Evolutionary conservation across 202 grass and related monocot species (phyloP).

Genomic region (Panicum virgatum): DNA sequence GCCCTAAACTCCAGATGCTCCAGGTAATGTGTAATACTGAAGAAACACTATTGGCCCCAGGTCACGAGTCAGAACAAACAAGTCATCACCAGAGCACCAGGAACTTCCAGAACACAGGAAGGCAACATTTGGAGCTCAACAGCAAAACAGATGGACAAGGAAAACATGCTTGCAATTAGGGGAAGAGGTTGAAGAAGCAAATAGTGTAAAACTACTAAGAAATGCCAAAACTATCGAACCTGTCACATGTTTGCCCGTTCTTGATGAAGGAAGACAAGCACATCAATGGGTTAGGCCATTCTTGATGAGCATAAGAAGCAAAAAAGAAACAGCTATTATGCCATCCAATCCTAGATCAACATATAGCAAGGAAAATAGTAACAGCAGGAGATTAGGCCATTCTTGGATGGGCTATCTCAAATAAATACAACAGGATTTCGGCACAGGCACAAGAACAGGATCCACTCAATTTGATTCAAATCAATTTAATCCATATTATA

Average conservation of each 20-base stretch:
- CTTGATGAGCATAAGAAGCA: background rate
- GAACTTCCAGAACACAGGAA: slow-evolving; percentile 15
- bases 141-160: background rate
- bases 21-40: slow-evolving; percentile 17
- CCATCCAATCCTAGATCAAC: background rate
- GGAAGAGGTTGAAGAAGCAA: background rate
- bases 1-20: slow-evolving; percentile 20
- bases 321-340: background rate
- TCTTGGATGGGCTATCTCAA: background rate
- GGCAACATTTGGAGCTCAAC: background rate
- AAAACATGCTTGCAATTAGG: background rate
- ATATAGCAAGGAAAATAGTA: background rate
- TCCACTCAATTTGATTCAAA: slow-evolving; percentile 35
- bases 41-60: slow-evolving; percentile 19
- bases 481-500: slow-evolving; percentile 55
- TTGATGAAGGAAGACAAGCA: background rate
- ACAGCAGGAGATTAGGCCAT: background rate
- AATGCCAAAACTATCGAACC: background rate
- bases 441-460: slow-evolving; percentile 10
- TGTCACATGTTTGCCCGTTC: background rate
- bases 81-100: slow-evolving; percentile 13
- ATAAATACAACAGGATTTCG: background rate
- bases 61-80: slow-evolving; percentile 13
- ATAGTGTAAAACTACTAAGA: background rate
- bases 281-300: background rate